Evolutionary conservation across 768 basidiomycete genomes (phyloP).

Genomic region (Lactarius sp.): DNA sequence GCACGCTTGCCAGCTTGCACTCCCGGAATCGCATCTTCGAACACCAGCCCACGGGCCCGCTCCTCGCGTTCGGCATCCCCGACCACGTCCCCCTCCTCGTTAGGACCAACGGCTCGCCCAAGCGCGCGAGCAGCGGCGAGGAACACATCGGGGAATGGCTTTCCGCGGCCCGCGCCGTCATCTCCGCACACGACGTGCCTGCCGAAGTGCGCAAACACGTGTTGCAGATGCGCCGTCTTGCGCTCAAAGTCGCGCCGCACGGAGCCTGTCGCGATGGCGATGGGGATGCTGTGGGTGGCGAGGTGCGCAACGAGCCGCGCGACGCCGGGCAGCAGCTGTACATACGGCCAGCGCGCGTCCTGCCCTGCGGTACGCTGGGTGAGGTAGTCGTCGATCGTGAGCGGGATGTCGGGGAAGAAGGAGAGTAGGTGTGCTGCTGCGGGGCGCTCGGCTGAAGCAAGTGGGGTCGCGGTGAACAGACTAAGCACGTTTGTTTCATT

Average conservation of each 20-base stretch:
- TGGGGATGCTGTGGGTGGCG: conserved; percentile 59
- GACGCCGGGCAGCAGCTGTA: conserved; percentile 70
- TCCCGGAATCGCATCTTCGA: conserved; percentile 78
- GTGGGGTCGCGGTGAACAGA: not conserved
- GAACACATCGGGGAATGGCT: conserved; percentile 81
- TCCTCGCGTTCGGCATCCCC: conserved; percentile 40
- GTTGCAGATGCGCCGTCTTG: conserved; percentile 60
- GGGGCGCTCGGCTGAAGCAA: conserved; percentile 51
- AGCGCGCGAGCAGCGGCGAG: conserved; percentile 61
- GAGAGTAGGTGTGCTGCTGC: conserved; percentile 66
- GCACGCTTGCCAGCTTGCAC: conserved; percentile 78
- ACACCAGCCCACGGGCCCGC: conserved; percentile 63
- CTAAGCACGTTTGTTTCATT: not conserved
- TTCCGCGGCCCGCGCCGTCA: conserved; percentile 52
- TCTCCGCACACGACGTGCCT: conserved; percentile 68
- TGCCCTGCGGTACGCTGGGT: conserved; percentile 50
- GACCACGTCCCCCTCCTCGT: conserved; percentile 34
- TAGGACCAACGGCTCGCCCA: conserved; percentile 53
- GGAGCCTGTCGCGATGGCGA: conserved; percentile 79
- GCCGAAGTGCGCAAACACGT: conserved; percentile 58
- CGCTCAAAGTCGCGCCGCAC: conserved; percentile 56
- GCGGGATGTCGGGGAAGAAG: conserved; percentile 67
- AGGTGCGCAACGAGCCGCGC: conserved; percentile 67
- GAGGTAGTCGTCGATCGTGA: conserved; percentile 59
- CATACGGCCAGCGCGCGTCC: conserved; percentile 63